A percentile compares a stretch with the other conserved stretches of the same genome.
These are phyloP conservation scores for Neurospora crassa DNA, from an alignment of 2,329 filamentous ascomycete species.

Conservation along the genomic window DNA sequence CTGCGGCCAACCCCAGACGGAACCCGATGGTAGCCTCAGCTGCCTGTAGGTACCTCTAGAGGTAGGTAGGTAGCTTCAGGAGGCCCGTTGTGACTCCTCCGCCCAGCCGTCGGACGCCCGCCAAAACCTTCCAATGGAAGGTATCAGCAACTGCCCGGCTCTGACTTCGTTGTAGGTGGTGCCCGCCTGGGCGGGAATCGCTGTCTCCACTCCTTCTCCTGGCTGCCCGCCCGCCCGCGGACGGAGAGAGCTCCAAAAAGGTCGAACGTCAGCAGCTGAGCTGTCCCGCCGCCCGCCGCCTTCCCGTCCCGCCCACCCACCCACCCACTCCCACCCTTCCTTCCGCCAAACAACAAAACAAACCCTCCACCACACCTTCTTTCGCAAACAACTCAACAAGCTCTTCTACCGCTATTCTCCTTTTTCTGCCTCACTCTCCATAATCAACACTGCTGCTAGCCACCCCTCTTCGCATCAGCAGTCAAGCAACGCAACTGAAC, in stretches of 20 bases:
- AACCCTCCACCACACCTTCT: not conserved
- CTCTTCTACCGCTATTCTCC: not conserved
- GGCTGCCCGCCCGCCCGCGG: not conserved
- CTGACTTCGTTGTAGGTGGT: not conserved
- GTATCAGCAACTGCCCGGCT: not conserved
- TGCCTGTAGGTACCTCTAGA: not conserved
- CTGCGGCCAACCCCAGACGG: conserved; percentile 10
- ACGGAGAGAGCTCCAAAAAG: not conserved
- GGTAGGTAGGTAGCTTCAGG: not conserved
- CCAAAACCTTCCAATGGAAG: no score
- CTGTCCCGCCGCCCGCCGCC: not conserved
- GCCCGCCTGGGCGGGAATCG: not conserved
- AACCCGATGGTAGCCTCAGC: not conserved
- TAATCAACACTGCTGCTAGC: not conserved
- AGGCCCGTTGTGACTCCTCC: not conserved
- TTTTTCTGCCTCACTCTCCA: not conserved
- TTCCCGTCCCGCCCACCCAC: not conserved
- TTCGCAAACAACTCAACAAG: not conserved
- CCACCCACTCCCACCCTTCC: not conserved
- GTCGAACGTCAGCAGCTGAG: not conserved
- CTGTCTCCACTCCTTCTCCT: not conserved
- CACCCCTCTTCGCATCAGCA: not conserved
- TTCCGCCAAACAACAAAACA: not conserved
- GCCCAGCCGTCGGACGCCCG: not conserved
- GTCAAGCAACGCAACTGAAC: not conserved